These are phyloP conservation scores for Adansonia grandidieri DNA, from an alignment of 441 rosid species.

Conservation along the genomic window DNA sequence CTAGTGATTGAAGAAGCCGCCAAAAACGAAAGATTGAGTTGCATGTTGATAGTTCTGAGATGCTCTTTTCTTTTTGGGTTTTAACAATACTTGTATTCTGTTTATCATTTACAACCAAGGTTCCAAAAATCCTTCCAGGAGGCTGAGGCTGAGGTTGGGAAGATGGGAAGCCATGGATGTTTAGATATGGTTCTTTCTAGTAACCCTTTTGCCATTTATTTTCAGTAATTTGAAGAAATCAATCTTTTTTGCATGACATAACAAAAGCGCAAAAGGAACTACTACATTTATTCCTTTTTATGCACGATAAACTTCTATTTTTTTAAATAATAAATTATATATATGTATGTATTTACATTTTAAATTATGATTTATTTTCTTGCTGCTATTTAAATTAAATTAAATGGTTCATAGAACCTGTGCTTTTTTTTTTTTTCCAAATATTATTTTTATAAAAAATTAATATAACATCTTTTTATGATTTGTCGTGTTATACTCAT, in stretches of 20 bases:
- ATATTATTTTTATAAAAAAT: too few species aligned
- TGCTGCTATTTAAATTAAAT: too few species aligned
- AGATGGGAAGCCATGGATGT: background rate
- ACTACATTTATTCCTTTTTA: too few species aligned
- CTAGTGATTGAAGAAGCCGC: constrained; percentile 27
- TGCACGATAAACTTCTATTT: too few species aligned
- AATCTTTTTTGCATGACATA: background rate
- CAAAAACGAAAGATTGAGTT: constrained; percentile 5
- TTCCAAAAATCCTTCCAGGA: background rate
- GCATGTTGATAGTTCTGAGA: constrained; percentile 21
- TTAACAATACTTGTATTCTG: background rate
- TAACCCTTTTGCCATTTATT: background rate
- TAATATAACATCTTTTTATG: too few species aligned
- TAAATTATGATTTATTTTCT: too few species aligned
- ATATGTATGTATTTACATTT: too few species aligned
- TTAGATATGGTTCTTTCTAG: background rate
- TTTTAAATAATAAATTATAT: too few species aligned
- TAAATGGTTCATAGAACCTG: too few species aligned
- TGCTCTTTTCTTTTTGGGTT: constrained; percentile 7
- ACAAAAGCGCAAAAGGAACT: background rate
- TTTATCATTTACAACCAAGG: background rate
- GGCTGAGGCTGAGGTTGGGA: background rate
- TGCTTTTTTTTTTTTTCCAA: too few species aligned
- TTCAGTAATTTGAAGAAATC: background rate
- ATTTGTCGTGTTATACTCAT: too few species aligned